Percentiles rank a stretch among this genome's conserved stretches.
These are phyloP conservation scores for Mycena galericulata DNA, from an alignment of 768 basidiomycete genomes.

Conservation along the genomic window DNA sequence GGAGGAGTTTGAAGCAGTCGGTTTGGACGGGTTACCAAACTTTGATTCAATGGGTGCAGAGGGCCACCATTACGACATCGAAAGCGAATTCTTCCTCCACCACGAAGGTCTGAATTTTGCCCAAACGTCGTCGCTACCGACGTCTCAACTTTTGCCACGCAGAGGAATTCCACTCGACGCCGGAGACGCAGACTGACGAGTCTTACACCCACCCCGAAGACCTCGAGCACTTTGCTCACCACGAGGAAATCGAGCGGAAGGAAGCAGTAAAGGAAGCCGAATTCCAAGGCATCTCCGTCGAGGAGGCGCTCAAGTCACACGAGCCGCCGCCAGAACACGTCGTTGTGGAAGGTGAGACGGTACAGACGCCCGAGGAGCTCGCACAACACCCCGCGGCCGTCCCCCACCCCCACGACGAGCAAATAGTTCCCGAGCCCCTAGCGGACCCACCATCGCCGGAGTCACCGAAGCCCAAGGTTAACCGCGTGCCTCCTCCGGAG, in stretches of 20 bases:
- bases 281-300: slow-evolving; percentile 84
- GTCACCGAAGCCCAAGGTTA: slow-evolving; percentile 59
- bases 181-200: slow-evolving; percentile 97
- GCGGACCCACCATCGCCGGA: slow-evolving; percentile 41
- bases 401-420: slow-evolving; percentile 53
- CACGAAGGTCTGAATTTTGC: slow-evolving; percentile 80
- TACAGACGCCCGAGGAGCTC: slow-evolving; percentile 27
- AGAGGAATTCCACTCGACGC: slow-evolving; percentile 95
- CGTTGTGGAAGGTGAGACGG: slow-evolving; percentile 31
- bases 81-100: slow-evolving; percentile 96
- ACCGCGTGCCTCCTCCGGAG: slow-evolving; percentile 71
- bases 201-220: slow-evolving; percentile 95
- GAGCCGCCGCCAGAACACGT: slow-evolving; percentile 50
- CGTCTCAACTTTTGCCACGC: slow-evolving; percentile 2
- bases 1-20: slow-evolving; percentile 79
- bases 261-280: slow-evolving; percentile 89
- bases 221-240: slow-evolving; percentile 90
- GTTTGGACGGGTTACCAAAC: slow-evolving; percentile 82
- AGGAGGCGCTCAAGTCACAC: slow-evolving; percentile 72
- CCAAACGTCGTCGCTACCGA: not conserved
- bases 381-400: slow-evolving; percentile 33
- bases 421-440: slow-evolving; percentile 38
- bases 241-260: slow-evolving; percentile 84
- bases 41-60: slow-evolving; percentile 89
- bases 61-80: slow-evolving; percentile 93